Percentiles rank a stretch among this genome's conserved stretches.
Evolutionary conservation across 345 rosid species (phyloP).

Genomic region (Geranium brycei): DNA sequence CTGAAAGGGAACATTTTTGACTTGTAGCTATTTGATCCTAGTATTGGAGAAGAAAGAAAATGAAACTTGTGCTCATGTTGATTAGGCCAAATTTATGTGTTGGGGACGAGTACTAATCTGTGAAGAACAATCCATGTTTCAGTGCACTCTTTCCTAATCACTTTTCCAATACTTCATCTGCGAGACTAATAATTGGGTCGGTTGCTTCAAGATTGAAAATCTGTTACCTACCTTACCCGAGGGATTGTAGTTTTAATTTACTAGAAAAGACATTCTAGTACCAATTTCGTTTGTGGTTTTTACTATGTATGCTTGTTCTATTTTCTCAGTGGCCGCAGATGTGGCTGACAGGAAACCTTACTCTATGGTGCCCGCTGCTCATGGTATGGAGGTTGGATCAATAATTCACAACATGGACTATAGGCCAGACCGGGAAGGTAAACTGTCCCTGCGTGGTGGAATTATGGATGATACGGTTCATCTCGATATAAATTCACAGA

Average conservation of each 20-base stretch:
- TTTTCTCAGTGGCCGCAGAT: neutral
- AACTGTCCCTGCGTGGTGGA: conserved; percentile 31
- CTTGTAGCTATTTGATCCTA: too few species aligned
- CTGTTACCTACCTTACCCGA: neutral
- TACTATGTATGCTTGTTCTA: too few species aligned
- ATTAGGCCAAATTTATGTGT: too few species aligned
- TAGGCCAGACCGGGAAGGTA: conserved; percentile 15
- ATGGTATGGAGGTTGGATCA: neutral
- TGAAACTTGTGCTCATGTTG: neutral
- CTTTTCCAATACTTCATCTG: too few species aligned
- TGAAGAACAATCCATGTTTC: too few species aligned
- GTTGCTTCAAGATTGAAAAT: too few species aligned
- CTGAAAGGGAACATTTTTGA: too few species aligned
- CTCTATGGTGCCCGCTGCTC: neutral
- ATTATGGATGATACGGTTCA: conserved; percentile 51
- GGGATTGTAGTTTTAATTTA: neutral
- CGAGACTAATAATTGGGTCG: too few species aligned
- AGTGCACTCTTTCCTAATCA: too few species aligned
- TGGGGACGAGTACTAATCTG: too few species aligned
- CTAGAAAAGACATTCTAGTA: neutral
- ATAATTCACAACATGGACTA: neutral
- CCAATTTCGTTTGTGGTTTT: neutral
- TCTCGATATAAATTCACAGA: conserved; percentile 70
- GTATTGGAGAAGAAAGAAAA: too few species aligned
- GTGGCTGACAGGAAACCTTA: neutral